phyloP scores from a whole-genome alignment of 306 rosid genomes.

The Vigna angularis region DNA sequence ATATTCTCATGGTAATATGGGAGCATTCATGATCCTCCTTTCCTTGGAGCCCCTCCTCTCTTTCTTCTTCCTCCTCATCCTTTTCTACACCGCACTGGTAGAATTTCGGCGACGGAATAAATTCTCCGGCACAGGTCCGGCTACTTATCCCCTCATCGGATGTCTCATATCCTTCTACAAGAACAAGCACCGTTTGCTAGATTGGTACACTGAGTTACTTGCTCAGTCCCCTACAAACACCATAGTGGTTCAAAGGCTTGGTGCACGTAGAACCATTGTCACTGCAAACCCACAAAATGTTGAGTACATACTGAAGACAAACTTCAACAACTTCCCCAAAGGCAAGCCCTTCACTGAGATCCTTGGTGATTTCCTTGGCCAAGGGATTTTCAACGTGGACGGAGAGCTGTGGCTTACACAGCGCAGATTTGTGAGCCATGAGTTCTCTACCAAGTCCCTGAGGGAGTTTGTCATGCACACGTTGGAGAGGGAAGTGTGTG shows the following conservation, averaged over 20 bases:
- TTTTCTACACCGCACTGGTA: conserved; percentile 42
- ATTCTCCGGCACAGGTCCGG: conserved; percentile 51
- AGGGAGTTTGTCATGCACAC: conserved; percentile 52
- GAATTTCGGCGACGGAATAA: conserved; percentile 45
- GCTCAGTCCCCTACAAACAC: conserved; percentile 66
- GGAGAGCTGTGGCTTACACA: conserved; percentile 75
- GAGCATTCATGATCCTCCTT: conserved; percentile 39
- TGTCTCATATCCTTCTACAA: conserved; percentile 75
- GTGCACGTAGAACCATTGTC: conserved; percentile 69
- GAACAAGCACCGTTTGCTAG: conserved; percentile 63
- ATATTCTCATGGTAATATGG: conserved; percentile 47
- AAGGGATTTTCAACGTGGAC: conserved; percentile 85
- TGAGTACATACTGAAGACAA: conserved; percentile 83
- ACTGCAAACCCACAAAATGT: conserved; percentile 79
- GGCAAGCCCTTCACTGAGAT: conserved; percentile 86
- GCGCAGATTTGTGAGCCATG: conserved; percentile 77
- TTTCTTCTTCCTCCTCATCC: conserved; percentile 46
- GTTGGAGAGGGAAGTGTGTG: conserved; percentile 60
- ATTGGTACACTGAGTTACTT: conserved; percentile 82
- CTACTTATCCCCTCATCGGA: conserved; percentile 71
- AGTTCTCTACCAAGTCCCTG: conserved; percentile 64
- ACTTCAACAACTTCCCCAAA: conserved; percentile 86
- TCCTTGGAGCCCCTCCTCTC: conserved; percentile 43
- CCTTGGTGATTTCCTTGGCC: conserved; percentile 83
- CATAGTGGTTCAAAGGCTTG: conserved; percentile 67